Base-by-base conservation (phyloP, 2,329 filamentous ascomycete genomes). In the Phaeosphaeriaceae sp. region DNA sequence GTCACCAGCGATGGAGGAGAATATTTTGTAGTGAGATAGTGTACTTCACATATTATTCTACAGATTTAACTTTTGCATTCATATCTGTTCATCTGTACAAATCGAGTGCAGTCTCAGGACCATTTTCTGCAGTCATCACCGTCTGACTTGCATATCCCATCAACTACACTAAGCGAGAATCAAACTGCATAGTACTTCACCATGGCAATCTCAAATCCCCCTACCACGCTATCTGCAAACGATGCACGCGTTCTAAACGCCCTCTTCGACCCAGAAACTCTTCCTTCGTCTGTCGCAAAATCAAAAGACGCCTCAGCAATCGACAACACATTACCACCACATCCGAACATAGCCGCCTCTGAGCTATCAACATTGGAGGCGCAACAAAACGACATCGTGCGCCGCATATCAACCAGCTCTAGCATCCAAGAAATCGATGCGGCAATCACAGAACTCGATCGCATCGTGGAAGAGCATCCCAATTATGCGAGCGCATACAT, bases 401-500 rank as follows among this genome's bases (percentile, higher is more conserved):
- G 51, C 25, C 56, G 59, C 21, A 49, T 67, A 9, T 62, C 65
- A 27, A 67, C 60, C 11, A 62, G 45, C 15, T 66, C 69, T 2
- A 61, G 60, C 15, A 22, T 24, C 2, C 1, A 48, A 4, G 51
- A 46, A 4, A 65, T 75, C 36, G 56, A 68, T 5, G 48, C 57
- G 13, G 70, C 67, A 19, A 63, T 73, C 3, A 22, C 25, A 10
- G 75, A 79, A 6, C 79, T 93, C 5, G 81, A 83, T 27, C 71
- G 76, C 1, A 80, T 92, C 31, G 85, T 92, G 42, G 69, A 79
- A 2, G 76, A 84, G 22, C 73, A 86, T 53, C 89, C 90, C 2
- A 76, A 79, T 31, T 93, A 93, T 75, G 89, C 90, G 21, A 91
- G 89, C 62, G 89, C 88, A 6, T 85, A 87, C 57, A 90, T 92